Evolutionary conservation across 2,329 filamentous ascomycete genomes (phyloP).

Genomic region (Byssothecium circinans): DNA sequence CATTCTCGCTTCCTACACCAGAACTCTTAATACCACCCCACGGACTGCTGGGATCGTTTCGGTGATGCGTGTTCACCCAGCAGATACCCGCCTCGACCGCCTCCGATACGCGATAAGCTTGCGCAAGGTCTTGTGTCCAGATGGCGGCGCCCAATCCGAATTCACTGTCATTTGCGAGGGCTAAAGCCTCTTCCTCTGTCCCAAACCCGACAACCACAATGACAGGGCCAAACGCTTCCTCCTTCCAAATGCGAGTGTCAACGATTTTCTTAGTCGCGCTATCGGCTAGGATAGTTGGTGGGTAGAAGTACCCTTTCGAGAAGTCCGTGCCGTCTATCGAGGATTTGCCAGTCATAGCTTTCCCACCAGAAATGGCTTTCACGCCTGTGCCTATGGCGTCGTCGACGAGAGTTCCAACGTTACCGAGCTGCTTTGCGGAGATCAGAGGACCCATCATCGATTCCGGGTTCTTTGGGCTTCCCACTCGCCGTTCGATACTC

Average conservation of each 20-base stretch:
- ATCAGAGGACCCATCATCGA: conserved; percentile 68
- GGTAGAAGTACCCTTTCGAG: conserved; percentile 54
- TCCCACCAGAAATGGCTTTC: conserved; percentile 51
- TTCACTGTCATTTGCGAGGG: conserved; percentile 53
- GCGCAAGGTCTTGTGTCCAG: conserved; percentile 54
- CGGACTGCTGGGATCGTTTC: conserved; percentile 71
- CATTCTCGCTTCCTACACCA: conserved; percentile 74
- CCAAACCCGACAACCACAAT: conserved; percentile 53
- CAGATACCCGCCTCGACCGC: conserved; percentile 54
- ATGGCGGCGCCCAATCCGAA: conserved; percentile 56
- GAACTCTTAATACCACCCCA: conserved; percentile 67
- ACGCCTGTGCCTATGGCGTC: conserved; percentile 43
- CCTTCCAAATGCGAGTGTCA: conserved; percentile 44
- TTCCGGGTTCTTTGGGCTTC: conserved; percentile 57
- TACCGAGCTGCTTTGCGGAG: conserved; percentile 53
- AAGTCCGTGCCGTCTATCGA: conserved; percentile 56
- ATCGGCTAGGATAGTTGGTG: conserved; percentile 48
- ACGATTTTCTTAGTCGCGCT: conserved; percentile 33
- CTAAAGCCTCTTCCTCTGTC: conserved; percentile 51
- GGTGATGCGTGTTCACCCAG: conserved; percentile 61
- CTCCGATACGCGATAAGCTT: conserved; percentile 52
- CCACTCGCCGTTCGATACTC: conserved; percentile 58
- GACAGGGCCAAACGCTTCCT: conserved; percentile 57
- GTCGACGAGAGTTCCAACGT: conserved; percentile 42
- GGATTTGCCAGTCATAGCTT: conserved; percentile 53